Conservation (phyloP, 495 filamentous ascomycete genomes). For the Patellaria atrata region DNA sequence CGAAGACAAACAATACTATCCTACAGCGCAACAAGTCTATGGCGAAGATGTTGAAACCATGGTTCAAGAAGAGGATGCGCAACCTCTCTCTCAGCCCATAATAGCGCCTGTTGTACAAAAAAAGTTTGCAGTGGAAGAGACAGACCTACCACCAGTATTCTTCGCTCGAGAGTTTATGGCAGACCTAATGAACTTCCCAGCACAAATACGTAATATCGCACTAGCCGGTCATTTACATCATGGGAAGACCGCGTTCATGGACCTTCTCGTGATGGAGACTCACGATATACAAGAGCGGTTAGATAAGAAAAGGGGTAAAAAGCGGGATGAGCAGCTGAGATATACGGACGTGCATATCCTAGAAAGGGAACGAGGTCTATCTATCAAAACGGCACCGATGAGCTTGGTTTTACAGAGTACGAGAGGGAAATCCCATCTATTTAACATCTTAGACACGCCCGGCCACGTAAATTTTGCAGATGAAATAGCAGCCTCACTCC, state of each 20-base stretch:
- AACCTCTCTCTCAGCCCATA: constrained; percentile 81
- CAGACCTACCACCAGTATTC: constrained; percentile 72
- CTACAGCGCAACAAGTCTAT: constrained; percentile 88
- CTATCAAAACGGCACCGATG: constrained; percentile 90
- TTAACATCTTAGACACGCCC: constrained; percentile 92
- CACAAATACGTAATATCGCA: constrained; percentile 84
- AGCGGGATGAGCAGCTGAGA: constrained; percentile 75
- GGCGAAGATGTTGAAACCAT: constrained; percentile 86
- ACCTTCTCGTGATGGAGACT: constrained; percentile 92
- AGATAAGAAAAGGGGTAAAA: constrained; percentile 65
- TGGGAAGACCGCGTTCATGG: constrained; percentile 96
- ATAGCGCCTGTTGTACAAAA: constrained; percentile 86
- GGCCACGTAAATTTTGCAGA: constrained; percentile 98
- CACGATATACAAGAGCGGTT: constrained; percentile 68
- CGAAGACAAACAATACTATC: constrained; percentile 99
- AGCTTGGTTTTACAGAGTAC: constrained; percentile 76
- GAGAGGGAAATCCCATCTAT: constrained; percentile 85
- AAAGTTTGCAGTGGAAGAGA: constrained; percentile 88
- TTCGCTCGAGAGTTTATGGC: constrained; percentile 88
- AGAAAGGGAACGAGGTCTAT: constrained; percentile 81
- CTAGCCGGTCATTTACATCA: constrained; percentile 89
- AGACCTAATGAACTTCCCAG: constrained; percentile 90
- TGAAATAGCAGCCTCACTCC: constrained; percentile 77
- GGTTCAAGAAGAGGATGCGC: constrained; percentile 95
- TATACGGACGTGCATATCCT: constrained; percentile 88